Percentiles rank a stretch among this genome's conserved stretches.
phyloP scores from a whole-genome alignment of 345 rosid genomes.

The Arabis alpina region DNA sequence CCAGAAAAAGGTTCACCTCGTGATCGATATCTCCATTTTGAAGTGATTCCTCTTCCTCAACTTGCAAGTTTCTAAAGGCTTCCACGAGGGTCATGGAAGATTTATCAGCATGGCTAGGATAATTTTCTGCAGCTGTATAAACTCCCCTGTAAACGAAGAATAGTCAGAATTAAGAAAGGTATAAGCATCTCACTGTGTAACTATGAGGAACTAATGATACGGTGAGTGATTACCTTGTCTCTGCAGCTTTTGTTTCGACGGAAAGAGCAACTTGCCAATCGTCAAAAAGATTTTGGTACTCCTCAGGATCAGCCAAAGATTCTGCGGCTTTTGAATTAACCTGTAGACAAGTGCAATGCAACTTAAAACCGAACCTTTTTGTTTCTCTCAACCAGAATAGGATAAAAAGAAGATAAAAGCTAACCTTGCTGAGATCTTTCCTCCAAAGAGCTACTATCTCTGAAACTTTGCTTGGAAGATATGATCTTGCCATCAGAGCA shows the following conservation, averaged over 20 bases:
- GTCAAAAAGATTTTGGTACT: constrained; percentile 94
- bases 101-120: constrained; percentile 68
- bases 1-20: constrained; percentile 53
- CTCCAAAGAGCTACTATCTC: constrained; percentile 97
- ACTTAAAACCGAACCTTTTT: constrained; percentile 4
- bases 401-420: constrained; percentile 10
- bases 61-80: constrained; percentile 84
- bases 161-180: neutral
- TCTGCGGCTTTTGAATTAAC: constrained; percentile 98
- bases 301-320: constrained; percentile 97
- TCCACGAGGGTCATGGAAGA: constrained; percentile 76
- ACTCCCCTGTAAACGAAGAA: constrained; percentile 59
- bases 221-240: constrained; percentile 62
- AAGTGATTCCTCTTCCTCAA: constrained; percentile 75
- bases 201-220: neutral
- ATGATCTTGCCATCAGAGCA: constrained; percentile 98
- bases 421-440: constrained; percentile 91
- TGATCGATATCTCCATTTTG: constrained; percentile 83
- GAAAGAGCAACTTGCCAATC: constrained; percentile 98
- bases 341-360: constrained; percentile 47
- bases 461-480: constrained; percentile 98
- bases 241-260: constrained; percentile 76
- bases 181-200: neutral
- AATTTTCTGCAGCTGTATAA: constrained; percentile 67
- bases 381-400: constrained; percentile 4